A percentile compares a stretch with the other conserved stretches of the same genome.
Evolutionary conservation across 2,329 filamentous ascomycete species (phyloP).

Genomic region (Xylariaceae sp.): DNA sequence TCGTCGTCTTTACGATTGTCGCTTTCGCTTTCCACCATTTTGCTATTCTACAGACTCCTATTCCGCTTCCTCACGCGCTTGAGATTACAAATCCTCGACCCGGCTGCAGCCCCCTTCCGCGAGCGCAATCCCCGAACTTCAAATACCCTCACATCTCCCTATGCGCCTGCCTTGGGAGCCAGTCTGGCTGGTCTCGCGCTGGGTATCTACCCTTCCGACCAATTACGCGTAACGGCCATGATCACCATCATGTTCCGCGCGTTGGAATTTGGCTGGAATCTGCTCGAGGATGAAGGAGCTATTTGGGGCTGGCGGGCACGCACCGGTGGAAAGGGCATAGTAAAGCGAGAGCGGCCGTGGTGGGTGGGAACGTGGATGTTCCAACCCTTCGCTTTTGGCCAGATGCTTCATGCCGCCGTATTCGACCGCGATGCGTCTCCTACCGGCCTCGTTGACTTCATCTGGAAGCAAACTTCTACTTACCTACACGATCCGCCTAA

Average conservation of each 20-base stretch:
- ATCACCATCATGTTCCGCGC: conserved; percentile 80
- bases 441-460: conserved; percentile 42
- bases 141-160: conserved; percentile 72
- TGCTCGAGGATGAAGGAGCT: conserved; percentile 70
- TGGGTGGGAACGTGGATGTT: conserved; percentile 85
- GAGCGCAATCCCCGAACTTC: conserved; percentile 76
- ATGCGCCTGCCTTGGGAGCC: conserved; percentile 87
- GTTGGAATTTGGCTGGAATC: conserved; percentile 83
- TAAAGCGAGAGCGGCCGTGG: conserved; percentile 67
- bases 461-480: conserved; percentile 70
- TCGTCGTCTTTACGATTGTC: conserved; percentile 75
- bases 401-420: conserved; percentile 72
- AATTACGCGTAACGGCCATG: conserved; percentile 69
- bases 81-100: conserved; percentile 72
- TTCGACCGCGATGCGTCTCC: conserved; percentile 69
- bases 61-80: conserved; percentile 86
- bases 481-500: conserved; percentile 75
- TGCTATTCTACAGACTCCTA: conserved; percentile 84
- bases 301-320: conserved; percentile 55
- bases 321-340: conserved; percentile 41
- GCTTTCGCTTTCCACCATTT: conserved; percentile 76
- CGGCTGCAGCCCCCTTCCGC: conserved; percentile 78
- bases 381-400: conserved; percentile 72
- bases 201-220: conserved; percentile 65
- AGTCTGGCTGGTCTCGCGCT: conserved; percentile 82